Conservation (phyloP, 2,329 filamentous ascomycete species). For the Stylonectria norvegica region DNA sequence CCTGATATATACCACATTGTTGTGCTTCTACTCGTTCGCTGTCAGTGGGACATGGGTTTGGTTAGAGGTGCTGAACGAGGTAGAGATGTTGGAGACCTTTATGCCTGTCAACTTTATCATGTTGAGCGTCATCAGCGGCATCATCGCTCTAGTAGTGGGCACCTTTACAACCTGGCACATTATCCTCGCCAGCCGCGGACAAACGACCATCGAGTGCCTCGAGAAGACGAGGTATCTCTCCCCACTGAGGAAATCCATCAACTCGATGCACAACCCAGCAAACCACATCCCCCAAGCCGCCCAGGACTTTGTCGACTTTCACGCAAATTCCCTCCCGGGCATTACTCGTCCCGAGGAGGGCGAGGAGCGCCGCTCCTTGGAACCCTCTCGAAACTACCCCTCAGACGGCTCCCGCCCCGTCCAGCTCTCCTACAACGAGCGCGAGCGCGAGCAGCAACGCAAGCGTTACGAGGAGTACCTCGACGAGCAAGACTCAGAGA, state of each 20-base stretch:
- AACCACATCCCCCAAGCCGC: conserved; percentile 51
- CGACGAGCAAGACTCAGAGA: conserved; percentile 82
- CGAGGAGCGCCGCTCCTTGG: conserved; percentile 49
- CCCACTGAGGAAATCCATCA: conserved; percentile 68
- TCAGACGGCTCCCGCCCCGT: conserved; percentile 36
- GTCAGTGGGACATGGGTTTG: conserved; percentile 80
- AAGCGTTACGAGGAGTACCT: conserved; percentile 69
- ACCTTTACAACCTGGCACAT: conserved; percentile 94
- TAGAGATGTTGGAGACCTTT: conserved; percentile 68
- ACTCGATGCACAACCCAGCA: conserved; percentile 55
- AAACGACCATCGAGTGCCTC: conserved; percentile 94
- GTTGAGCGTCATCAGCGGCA: conserved; percentile 79
- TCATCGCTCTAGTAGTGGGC: conserved; percentile 84
- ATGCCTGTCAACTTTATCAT: conserved; percentile 91
- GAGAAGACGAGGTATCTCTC: conserved; percentile 94
- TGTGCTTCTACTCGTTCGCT: conserved; percentile 78
- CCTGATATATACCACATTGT: conserved; percentile 81
- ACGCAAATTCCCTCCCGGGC: conserved; percentile 77
- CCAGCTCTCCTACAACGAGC: conserved; percentile 52
- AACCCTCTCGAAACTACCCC: conserved; percentile 23
- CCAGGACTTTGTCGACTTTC: conserved; percentile 75
- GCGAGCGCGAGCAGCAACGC: conserved; percentile 53
- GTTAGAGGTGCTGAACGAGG: conserved; percentile 70
- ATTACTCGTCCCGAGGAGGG: conserved; percentile 80
- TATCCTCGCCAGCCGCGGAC: conserved; percentile 69